Base-by-base conservation (phyloP, 257 asterid genomes). In the Haberlea rhodopensis region DNA sequence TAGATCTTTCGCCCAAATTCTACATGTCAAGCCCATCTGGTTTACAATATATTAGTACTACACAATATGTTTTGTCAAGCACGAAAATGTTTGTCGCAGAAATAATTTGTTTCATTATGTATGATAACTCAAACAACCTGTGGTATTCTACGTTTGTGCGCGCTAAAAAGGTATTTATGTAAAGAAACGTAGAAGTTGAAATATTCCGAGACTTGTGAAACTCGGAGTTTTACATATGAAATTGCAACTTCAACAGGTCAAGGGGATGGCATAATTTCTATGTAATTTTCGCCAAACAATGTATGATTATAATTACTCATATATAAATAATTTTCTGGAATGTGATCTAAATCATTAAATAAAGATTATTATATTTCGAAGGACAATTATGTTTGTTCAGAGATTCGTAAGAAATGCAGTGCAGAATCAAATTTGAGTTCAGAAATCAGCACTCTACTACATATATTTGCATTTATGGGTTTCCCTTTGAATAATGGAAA, bases 401-500 rank as follows among this genome's bases (percentile, higher is more conserved):
- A n/a, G n/a, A 32, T 13, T 32, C 43, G 3, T 7, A 32, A 32
- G 43, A 32, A 32, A 32, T 32, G 43, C 3, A 9, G 43, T 34
- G 8, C 2, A 34, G 15, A 34, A 34, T 34, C 10, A 34, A 34
- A 1, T 34, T 34, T 10, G 2, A 9, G 43, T 34, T 34, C 13
- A 9, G 43, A 34, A 37, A 37, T 37, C 16, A 11, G 46, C 6
- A 11, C 11, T 37, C 61, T 23, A n/a, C n/a, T 29, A 24, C 6
- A 27, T 72, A 11, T 37, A 37, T 37, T 37, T 37, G 62, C 71
- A 56, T 66, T 57, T 62, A 58, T 64, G 77, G 46, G 63, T 60
- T 69, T 46, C 57, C 57, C 65, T 49, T 65, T 48, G 66, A 69
- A 62, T 65, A 63, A 43, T 66, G 62, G 53, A 71, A 59, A 48